Conservation (phyloP, 768 basidiomycete genomes). For the Mycena olivaceomarginata region DNA sequence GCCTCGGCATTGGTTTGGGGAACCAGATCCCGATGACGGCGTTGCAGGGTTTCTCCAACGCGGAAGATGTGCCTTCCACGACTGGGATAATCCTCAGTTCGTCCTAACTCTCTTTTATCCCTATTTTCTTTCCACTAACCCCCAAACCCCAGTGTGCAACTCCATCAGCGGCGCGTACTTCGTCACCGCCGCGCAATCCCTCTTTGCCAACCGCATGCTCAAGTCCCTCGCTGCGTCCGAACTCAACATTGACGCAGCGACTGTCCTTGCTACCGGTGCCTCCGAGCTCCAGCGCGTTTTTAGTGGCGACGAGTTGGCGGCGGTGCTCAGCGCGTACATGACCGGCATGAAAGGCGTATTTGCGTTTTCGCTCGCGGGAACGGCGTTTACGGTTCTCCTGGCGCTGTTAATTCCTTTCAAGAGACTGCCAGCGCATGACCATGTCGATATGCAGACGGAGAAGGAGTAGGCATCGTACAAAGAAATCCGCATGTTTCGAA, state of each 20-base stretch:
- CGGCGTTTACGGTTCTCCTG: conserved; percentile 12
- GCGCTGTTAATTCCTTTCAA: neutral
- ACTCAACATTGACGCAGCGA: neutral
- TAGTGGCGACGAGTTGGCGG: neutral
- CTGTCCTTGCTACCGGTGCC: conserved; percentile 10
- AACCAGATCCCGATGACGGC: conserved; percentile 21
- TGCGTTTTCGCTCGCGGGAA: conserved; percentile 7
- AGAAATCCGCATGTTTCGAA: too few species aligned
- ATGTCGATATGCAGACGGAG: neutral
- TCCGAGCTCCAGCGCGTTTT: conserved; percentile 13
- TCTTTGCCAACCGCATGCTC: conserved; percentile 17
- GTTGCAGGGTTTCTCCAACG: conserved; percentile 7
- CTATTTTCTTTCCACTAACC: neutral
- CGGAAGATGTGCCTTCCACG: conserved; percentile 2
- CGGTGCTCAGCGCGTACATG: conserved; percentile 13
- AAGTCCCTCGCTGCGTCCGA: neutral
- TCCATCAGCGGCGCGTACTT: conserved; percentile 10
- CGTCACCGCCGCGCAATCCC: conserved; percentile 17
- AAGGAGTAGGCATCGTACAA: neutral
- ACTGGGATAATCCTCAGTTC: conserved; percentile 5
- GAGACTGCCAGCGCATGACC: neutral
- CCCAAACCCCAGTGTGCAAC: neutral
- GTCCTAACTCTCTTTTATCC: neutral
- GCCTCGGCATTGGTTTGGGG: conserved; percentile 7
- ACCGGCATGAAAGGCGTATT: conserved; percentile 10